Evolutionary conservation across 306 rosid genomes (phyloP).

Genomic region (Albizia julibrissin): DNA sequence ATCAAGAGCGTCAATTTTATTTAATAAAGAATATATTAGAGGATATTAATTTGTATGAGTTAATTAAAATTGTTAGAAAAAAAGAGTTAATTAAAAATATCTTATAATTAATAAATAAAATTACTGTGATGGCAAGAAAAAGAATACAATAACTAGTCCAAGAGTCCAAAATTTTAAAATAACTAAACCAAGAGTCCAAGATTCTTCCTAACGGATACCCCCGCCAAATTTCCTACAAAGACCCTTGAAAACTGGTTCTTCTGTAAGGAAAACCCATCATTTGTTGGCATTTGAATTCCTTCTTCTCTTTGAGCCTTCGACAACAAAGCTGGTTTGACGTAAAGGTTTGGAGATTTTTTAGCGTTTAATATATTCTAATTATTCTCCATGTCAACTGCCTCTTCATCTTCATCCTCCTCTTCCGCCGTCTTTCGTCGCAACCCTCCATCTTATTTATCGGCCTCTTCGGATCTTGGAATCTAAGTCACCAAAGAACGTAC

Average conservation of each 20-base stretch:
- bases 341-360: slow-evolving; percentile 18
- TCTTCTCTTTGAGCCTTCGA: background rate
- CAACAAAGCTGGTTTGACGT: slow-evolving; percentile 9
- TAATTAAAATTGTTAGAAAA: too few relatives aligned
- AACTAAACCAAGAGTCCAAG: background rate
- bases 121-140: too few relatives aligned
- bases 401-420: slow-evolving; percentile 47
- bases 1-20: background rate
- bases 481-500: slow-evolving; percentile 47
- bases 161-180: too few relatives aligned
- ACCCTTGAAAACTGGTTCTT: background rate
- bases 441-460: slow-evolving; percentile 45
- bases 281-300: background rate
- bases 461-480: slow-evolving; percentile 65
- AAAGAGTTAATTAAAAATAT: too few relatives aligned
- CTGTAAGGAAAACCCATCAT: background rate
- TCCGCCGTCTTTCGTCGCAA: slow-evolving; percentile 47
- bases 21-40: too few relatives aligned
- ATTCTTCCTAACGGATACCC: background rate
- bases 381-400: slow-evolving; percentile 63
- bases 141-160: too few relatives aligned
- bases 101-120: too few relatives aligned
- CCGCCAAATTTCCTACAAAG: background rate
- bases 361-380: slow-evolving; percentile 2
- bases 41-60: background rate